Evolutionary conservation across 495 filamentous ascomycete species (phyloP).

Genomic region (Cercophora sp.): DNA sequence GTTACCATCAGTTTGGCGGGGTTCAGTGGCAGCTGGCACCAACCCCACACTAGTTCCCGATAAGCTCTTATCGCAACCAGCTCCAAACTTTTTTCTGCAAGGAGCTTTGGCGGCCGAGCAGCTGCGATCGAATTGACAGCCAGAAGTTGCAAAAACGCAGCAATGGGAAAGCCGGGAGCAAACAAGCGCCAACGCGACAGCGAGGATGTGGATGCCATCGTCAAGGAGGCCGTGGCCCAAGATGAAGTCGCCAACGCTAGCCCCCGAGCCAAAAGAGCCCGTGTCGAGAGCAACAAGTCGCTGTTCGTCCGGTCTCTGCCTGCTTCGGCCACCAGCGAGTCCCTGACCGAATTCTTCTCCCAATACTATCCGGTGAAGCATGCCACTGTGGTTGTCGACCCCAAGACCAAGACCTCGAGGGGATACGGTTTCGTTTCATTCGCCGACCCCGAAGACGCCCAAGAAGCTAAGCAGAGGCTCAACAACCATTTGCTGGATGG

Average conservation of each 20-base stretch:
- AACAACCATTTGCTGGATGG: conserved; percentile 70
- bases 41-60: too few relatives aligned
- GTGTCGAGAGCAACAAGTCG: conserved; percentile 54
- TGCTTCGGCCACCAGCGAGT: conserved; percentile 71
- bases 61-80: conserved; percentile 2
- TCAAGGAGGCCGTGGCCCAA: conserved; percentile 10
- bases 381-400: conserved; percentile 79
- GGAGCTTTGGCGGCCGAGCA: background rate
- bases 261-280: conserved; percentile 40
- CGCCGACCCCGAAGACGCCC: conserved; percentile 85
- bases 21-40: too few relatives aligned
- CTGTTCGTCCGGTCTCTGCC: conserved; percentile 90
- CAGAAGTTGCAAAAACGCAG: conserved; percentile 3
- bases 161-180: conserved; percentile 31
- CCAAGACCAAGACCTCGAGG: conserved; percentile 74
- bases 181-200: conserved; percentile 34
- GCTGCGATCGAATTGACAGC: background rate
- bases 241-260: conserved; percentile 19
- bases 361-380: conserved; percentile 92
- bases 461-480: conserved; percentile 71
- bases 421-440: conserved; percentile 98
- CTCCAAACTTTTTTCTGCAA: background rate
- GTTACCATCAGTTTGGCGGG: too few relatives aligned
- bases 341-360: conserved; percentile 82
- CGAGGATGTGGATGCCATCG: conserved; percentile 16